Base-by-base conservation (phyloP, 176 grass and related monocot genomes). In the Oryza nivara region DNA sequence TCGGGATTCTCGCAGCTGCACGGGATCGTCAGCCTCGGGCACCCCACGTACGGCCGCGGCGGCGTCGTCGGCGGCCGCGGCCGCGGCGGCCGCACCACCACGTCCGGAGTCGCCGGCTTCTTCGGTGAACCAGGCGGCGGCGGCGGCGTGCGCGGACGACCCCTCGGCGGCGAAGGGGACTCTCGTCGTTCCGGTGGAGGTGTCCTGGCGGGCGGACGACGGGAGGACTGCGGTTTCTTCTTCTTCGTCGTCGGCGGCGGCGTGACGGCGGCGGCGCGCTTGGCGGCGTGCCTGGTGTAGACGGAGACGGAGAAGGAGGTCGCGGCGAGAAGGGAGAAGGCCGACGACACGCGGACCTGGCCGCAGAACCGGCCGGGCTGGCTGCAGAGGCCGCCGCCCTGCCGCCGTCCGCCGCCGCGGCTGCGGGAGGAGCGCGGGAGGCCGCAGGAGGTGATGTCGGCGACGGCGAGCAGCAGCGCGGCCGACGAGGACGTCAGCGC, bases 381-480 rank as follows among this genome's bases (percentile, higher is more conserved):
- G 67, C 1, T 0, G 51, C 75, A 85, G 11, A 78, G 0, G 12
- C 52, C 7, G 34, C 58, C 7, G 25, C 70, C 0, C 35, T 36
- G 35, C 38, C 7, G 48, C 35, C 19, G 49, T 19, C 5, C 66
- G 4, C 47, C 9, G 11, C n/a, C n/a, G 48, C 23, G 0, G 9
- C 64, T 14, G 60, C 22, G 10, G 6, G 45, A 47, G 10, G 45
- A 47, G 1, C 6, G 44, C 44, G 5, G 35, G 35, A 1, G 17
- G 28, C 54, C 67, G 28, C 84, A 80, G 13, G 84, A 86, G 43
- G 68, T 86, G 84, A 86, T 73, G 56, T 86, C 84, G 56, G 73
- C 84, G 20, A 86, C 76, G 76, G 76, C 68, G 28, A 80, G 10
- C 19, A 80, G 76, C 43, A 86, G 54, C 3, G 76, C 12, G 9